Evolutionary conservation across 192 early-diverging fungal species (phyloP).

Genomic region (Gamsiella multidivaricata): DNA sequence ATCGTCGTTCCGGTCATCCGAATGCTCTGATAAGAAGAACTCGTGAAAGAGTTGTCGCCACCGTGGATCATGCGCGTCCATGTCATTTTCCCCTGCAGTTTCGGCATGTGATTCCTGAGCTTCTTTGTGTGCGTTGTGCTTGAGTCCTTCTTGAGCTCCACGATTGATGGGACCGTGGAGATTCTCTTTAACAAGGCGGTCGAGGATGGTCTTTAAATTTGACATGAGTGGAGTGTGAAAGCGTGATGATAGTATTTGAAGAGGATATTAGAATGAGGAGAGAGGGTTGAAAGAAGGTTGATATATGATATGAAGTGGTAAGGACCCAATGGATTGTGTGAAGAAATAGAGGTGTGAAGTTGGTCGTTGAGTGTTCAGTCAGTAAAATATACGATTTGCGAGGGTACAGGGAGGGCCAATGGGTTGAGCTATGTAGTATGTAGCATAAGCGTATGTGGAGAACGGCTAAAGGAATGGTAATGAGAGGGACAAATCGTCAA

Average conservation of each 20-base stretch:
- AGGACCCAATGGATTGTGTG: too few species aligned
- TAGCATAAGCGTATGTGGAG: too few species aligned
- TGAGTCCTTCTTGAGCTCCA: constrained; percentile 28
- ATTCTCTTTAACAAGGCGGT: constrained; percentile 68
- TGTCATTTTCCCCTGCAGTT: constrained; percentile 44
- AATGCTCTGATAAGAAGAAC: constrained; percentile 75
- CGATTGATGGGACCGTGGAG: constrained; percentile 70
- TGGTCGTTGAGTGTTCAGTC: too few species aligned
- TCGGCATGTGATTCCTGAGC: not conserved
- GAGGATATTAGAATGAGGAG: not conserved
- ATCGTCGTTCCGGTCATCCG: constrained; percentile 80
- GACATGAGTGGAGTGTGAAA: constrained; percentile 46
- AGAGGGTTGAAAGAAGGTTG: not conserved
- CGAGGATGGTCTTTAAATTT: constrained; percentile 60
- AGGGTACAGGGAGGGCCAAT: too few species aligned
- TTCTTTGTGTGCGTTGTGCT: constrained; percentile 31
- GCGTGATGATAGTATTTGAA: too few species aligned
- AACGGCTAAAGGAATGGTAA: too few species aligned
- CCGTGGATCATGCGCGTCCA: constrained; percentile 71
- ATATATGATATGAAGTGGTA: not conserved
- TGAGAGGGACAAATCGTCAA: too few species aligned
- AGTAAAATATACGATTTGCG: too few species aligned
- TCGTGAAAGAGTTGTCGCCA: constrained; percentile 75
- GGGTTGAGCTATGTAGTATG: too few species aligned
- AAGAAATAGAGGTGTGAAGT: too few species aligned